Conservation (phyloP, 768 basidiomycete species). For the Cystofilobasidium capitatum region DNA sequence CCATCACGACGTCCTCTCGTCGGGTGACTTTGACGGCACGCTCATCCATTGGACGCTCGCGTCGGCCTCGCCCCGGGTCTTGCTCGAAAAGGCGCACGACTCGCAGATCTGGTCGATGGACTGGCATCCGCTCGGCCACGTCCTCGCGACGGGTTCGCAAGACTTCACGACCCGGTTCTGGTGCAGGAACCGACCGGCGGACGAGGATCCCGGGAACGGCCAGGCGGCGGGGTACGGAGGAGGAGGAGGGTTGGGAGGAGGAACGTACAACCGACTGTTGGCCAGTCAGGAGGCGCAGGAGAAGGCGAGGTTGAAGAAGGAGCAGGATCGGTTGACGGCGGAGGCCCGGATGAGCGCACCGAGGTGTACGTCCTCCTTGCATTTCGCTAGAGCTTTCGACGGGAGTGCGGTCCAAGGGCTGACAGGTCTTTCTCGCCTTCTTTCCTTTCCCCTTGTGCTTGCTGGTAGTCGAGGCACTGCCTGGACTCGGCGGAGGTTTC, state of each 20-base stretch:
- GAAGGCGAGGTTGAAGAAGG: background rate
- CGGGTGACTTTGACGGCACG: conserved; percentile 88
- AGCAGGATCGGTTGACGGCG: background rate
- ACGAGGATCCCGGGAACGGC: conserved; percentile 23
- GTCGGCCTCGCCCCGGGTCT: conserved; percentile 52
- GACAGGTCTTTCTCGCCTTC: background rate
- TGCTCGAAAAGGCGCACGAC: conserved; percentile 92
- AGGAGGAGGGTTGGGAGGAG: conserved; percentile 24
- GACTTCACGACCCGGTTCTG: conserved; percentile 99
- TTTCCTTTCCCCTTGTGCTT: background rate
- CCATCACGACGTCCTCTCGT: conserved; percentile 73
- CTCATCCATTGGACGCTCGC: conserved; percentile 90
- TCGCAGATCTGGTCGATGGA: conserved; percentile 93
- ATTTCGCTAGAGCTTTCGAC: no score
- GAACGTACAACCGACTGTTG: conserved; percentile 19
- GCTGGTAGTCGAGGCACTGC: conserved; percentile 3
- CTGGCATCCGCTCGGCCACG: conserved; percentile 90
- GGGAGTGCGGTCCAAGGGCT: no score
- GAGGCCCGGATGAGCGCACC: background rate
- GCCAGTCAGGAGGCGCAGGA: conserved; percentile 6
- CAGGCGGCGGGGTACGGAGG: conserved; percentile 23
- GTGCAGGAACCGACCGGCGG: conserved; percentile 37
- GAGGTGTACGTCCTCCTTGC: conserved; percentile 1
- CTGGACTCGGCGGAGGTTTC: background rate
- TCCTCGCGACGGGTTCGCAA: conserved; percentile 88